Base-by-base conservation (phyloP, 2,329 filamentous ascomycete genomes). In the Acrocalymma vagum region DNA sequence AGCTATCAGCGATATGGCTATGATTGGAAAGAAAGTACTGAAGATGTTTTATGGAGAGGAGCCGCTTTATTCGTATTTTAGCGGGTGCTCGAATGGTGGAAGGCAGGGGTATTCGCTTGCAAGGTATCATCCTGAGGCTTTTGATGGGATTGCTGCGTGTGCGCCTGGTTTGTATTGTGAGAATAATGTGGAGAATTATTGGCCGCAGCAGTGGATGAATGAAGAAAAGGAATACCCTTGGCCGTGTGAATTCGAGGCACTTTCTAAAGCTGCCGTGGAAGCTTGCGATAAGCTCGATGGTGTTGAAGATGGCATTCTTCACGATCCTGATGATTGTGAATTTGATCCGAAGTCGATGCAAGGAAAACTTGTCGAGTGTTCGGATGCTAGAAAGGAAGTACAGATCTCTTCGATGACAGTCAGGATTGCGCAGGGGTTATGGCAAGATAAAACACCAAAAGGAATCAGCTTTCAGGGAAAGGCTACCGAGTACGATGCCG, bases 51-150 rank as follows among this genome's bases (percentile, higher is more conserved):
- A 72, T 33, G 62, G 65, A 7, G 18, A 48, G 28, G 6, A 39
- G 10, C 48, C 63, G 0, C 35, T 45, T 9, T 65, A 59, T 30
- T 67, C 63, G 7, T 68, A 69, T 38, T 69, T 57, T 41, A 60
- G 48, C 21, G 66, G 58, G 42, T 70, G 67, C 33, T 69, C 66
- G 1, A 51, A 60, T 26, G 65, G 66, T 16, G 66, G 67, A 1
- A 44, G 66, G 3, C 64, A 70, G 30, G 66, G 64, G 1, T 38
- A 59, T 17, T 51, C 51, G 33, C 27, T 65, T 14, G 65, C 65
- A 4, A 63, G 69, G 42, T 42, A 53, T 10, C 69, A 64, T 39
- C 65, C 64, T 1, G 53, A 51, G 1, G 45, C 47, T 1, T 63
- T 56, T 21, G 57, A 70, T 47, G 65, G 67, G 0, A 63, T 70